Percentiles rank a stretch among this genome's conserved stretches.
Conservation (phyloP, 2,329 filamentous ascomycete species). For the Chrysoporthe cubensis region DNA sequence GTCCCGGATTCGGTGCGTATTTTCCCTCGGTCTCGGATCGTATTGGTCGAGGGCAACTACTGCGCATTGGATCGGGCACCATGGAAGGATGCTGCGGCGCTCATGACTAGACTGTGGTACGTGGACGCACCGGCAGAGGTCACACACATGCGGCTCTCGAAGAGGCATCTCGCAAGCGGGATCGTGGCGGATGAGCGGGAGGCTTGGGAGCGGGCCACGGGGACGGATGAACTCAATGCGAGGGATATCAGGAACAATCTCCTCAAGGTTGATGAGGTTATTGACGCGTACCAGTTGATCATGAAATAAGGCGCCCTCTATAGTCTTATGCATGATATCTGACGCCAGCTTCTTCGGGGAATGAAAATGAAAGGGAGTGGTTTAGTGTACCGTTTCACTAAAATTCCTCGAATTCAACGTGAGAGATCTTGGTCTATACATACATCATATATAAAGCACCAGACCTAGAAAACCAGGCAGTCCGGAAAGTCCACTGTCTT, state of each 20-base stretch:
- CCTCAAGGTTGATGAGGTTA: slow-evolving; percentile 15
- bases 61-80: not conserved
- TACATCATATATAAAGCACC: too few relatives aligned
- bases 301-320: too few relatives aligned
- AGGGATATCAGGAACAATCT: slow-evolving; percentile 10
- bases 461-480: too few relatives aligned
- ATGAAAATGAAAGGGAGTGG: too few relatives aligned
- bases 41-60: slow-evolving; percentile 10
- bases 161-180: not conserved
- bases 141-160: not conserved
- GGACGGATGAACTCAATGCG: slow-evolving; percentile 18
- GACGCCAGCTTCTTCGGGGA: too few relatives aligned
- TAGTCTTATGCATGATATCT: too few relatives aligned
- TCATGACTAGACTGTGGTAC: not conserved
- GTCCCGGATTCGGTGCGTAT: not conserved
- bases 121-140: not conserved
- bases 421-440: too few relatives aligned
- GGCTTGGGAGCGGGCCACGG: not conserved
- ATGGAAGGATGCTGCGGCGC: not conserved
- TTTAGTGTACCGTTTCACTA: too few relatives aligned
- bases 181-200: slow-evolving; percentile 5
- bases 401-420: too few relatives aligned
- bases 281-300: too few relatives aligned
- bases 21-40: not conserved
- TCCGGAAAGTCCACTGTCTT: not conserved